A percentile compares a stretch with the other conserved stretches of the same genome.
phyloP scores from a whole-genome alignment of 177 flowering plant species.

The Vitis hybrid region DNA sequence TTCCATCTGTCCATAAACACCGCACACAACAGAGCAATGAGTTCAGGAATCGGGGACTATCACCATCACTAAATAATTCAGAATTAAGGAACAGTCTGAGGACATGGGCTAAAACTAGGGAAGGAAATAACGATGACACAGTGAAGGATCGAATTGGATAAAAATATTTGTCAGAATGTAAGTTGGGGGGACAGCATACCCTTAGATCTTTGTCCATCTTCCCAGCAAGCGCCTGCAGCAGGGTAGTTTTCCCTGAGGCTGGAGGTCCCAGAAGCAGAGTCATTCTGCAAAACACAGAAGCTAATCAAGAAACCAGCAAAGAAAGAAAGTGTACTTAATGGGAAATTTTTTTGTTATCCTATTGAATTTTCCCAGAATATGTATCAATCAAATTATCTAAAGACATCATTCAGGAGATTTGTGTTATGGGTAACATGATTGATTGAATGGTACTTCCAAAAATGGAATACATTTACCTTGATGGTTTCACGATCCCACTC shows the following conservation, averaged over 20 bases:
- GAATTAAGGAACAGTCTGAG: too few species aligned
- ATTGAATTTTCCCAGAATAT: neutral
- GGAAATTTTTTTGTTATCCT: neutral
- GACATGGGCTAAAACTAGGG: too few species aligned
- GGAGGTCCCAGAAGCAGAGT: constrained; percentile 55
- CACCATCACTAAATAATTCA: too few species aligned
- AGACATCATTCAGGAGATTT: neutral
- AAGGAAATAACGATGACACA: too few species aligned
- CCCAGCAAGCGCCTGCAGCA: constrained; percentile 43
- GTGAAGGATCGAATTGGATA: too few species aligned
- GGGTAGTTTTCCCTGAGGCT: constrained; percentile 44
- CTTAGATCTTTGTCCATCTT: constrained; percentile 29
- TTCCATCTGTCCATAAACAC: constrained; percentile 20
- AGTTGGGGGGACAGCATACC: constrained; percentile 16
- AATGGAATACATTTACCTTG: constrained; percentile 28
- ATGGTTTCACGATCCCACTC: constrained; percentile 45
- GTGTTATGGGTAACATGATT: neutral
- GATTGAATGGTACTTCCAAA: neutral
- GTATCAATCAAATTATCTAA: neutral
- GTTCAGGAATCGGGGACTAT: too few species aligned
- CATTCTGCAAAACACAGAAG: constrained; percentile 24
- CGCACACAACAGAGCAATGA: too few species aligned
- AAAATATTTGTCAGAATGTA: neutral
- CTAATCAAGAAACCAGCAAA: neutral
- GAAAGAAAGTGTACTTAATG: neutral